Conservation (phyloP, 768 basidiomycete genomes). For the Phaeotremella fagi region DNA sequence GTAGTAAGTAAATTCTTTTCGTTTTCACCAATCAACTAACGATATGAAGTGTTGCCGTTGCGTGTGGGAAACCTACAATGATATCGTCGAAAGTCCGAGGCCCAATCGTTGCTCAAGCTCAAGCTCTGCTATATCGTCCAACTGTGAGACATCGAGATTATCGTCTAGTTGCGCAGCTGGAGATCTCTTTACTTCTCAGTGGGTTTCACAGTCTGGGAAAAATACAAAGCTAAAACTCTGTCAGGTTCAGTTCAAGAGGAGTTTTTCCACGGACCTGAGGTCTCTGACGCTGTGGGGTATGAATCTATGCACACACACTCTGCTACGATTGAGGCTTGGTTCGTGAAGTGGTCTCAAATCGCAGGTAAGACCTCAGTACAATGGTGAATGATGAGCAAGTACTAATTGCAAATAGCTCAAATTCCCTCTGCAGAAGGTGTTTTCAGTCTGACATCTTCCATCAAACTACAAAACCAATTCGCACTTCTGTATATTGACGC, state of each 20-base stretch:
- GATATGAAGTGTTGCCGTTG: neutral
- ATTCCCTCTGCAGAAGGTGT: neutral
- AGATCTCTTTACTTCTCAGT: neutral
- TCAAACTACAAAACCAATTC: neutral
- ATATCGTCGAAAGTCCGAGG: neutral
- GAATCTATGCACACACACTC: neutral
- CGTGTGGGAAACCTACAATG: neutral
- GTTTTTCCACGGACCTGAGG: neutral
- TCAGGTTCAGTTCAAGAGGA: neutral
- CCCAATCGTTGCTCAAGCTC: neutral
- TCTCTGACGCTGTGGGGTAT: neutral
- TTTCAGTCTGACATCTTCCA: neutral
- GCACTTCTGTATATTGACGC: neutral
- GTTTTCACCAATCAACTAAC: neutral
- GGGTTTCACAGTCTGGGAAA: neutral
- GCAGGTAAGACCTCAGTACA: neutral
- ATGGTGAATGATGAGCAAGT: neutral
- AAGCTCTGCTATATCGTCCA: neutral
- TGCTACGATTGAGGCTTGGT: neutral
- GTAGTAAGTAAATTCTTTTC: neutral
- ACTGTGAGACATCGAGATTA: neutral
- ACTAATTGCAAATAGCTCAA: neutral
- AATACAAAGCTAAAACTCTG: neutral
- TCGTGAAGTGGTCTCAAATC: neutral
- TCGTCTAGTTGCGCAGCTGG: neutral